A percentile compares a stretch with the other conserved stretches of the same genome.
These are phyloP conservation scores for Citrus cavaleriei DNA, from an alignment of 345 rosid genomes.

Conservation along the genomic window DNA sequence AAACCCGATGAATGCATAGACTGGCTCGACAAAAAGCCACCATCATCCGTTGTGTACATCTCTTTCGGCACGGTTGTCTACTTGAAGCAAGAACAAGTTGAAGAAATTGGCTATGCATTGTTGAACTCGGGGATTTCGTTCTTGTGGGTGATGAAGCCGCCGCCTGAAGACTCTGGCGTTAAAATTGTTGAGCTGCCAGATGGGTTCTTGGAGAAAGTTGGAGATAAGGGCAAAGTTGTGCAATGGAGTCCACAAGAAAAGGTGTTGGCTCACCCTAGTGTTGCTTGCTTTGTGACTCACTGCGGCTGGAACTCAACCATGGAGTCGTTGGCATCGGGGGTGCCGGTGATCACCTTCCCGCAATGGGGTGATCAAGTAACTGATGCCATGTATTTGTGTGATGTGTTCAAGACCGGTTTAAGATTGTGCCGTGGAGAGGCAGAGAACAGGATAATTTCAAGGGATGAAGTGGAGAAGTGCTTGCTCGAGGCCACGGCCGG, in stretches of 20 bases:
- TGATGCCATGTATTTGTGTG: constrained; percentile 59
- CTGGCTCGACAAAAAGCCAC: constrained; percentile 71
- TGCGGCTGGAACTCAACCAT: constrained; percentile 94
- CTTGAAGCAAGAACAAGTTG: constrained; percentile 63
- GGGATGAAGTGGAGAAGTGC: constrained; percentile 69
- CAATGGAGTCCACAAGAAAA: constrained; percentile 81
- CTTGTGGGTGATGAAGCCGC: constrained; percentile 75
- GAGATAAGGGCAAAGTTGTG: constrained; percentile 54
- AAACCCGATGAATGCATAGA: constrained; percentile 59
- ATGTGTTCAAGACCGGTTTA: constrained; percentile 58
- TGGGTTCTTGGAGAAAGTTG: constrained; percentile 50
- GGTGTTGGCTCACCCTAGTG: constrained; percentile 62
- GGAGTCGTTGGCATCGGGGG: constrained; percentile 65
- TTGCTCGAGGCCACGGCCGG: constrained; percentile 52
- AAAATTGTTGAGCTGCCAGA: constrained; percentile 48
- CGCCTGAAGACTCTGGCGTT: constrained; percentile 29
- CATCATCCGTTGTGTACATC: constrained; percentile 70
- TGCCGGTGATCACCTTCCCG: constrained; percentile 67
- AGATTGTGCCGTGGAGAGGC: constrained; percentile 69
- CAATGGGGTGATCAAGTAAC: constrained; percentile 94
- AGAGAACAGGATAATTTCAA: constrained; percentile 43
- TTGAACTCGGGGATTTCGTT: constrained; percentile 52
- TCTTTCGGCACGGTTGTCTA: constrained; percentile 70
- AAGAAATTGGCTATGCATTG: constrained; percentile 68
- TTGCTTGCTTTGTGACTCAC: constrained; percentile 75